phyloP scores from a whole-genome alignment of 139 green algal genomes.

The Eudorina sp. region DNA sequence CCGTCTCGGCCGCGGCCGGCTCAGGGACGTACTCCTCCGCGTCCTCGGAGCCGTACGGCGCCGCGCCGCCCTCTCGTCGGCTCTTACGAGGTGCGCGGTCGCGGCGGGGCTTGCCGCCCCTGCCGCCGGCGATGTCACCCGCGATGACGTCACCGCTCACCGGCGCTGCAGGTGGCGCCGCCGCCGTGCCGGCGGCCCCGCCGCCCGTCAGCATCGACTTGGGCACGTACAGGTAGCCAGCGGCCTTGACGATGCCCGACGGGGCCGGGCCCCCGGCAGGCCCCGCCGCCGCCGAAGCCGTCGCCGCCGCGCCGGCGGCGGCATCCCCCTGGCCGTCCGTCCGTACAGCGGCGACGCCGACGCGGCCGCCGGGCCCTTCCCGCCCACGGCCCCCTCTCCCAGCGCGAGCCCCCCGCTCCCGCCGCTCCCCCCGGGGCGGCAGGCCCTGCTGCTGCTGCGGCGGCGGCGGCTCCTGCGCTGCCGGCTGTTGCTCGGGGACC shows the following conservation, averaged over 20 bases:
- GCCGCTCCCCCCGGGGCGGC: neutral
- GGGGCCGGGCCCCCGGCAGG: too few species aligned
- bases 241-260: constrained; percentile 10
- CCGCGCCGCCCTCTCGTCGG: neutral
- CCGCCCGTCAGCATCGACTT: constrained; percentile 6
- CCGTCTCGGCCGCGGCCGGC: neutral
- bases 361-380: neutral
- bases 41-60: neutral
- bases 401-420: neutral
- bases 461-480: neutral
- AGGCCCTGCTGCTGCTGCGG: neutral
- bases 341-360: neutral
- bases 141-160: neutral
- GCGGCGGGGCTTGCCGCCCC: neutral
- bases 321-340: neutral
- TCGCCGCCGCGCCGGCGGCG: neutral
- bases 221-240: neutral
- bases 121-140: neutral
- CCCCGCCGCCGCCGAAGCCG: neutral
- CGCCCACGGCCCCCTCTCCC: neutral
- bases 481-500: neutral
- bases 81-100: neutral
- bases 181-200: neutral
- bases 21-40: neutral
- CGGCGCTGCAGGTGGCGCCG: neutral